These are phyloP conservation scores for Aspergillus hortae DNA, from an alignment of 2,329 filamentous ascomycete species.

Conservation along the genomic window DNA sequence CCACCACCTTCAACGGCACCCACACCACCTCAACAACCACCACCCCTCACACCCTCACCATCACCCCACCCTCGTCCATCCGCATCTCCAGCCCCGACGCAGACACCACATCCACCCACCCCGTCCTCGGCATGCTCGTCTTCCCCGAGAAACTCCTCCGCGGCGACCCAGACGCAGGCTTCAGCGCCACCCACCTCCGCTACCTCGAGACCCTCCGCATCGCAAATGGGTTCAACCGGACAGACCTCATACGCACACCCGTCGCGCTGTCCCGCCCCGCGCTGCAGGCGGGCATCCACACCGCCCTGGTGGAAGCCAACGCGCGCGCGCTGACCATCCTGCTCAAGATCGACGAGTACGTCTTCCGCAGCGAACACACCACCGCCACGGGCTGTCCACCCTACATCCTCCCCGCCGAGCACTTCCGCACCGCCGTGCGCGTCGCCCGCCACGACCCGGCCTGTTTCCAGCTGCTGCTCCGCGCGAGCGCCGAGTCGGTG, in stretches of 20 bases:
- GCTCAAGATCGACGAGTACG: slow-evolving; percentile 37
- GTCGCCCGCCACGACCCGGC: slow-evolving; percentile 20
- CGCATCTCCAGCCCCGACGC: slow-evolving; percentile 16
- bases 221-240: slow-evolving; percentile 21
- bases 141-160: slow-evolving; percentile 15
- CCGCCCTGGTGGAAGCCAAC: slow-evolving; percentile 35
- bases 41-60: slow-evolving; percentile 18
- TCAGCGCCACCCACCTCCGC: slow-evolving; percentile 24
- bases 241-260: slow-evolving; percentile 10
- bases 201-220: slow-evolving; percentile 37
- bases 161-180: slow-evolving; percentile 21
- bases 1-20: slow-evolving; percentile 15
- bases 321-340: slow-evolving; percentile 29
- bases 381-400: background rate
- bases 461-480: slow-evolving; percentile 33
- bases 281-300: slow-evolving; percentile 38
- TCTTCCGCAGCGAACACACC: slow-evolving; percentile 15
- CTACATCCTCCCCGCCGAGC: slow-evolving; percentile 30
- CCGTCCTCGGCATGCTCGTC: slow-evolving; percentile 17
- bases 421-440: slow-evolving; percentile 31
- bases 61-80: slow-evolving; percentile 18
- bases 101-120: slow-evolving; percentile 6
- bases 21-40: slow-evolving; percentile 1
- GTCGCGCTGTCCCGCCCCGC: slow-evolving; percentile 28
- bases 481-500: slow-evolving; percentile 37